These are phyloP conservation scores for Brassica incana DNA, from an alignment of 345 rosid species.

Conservation along the genomic window DNA sequence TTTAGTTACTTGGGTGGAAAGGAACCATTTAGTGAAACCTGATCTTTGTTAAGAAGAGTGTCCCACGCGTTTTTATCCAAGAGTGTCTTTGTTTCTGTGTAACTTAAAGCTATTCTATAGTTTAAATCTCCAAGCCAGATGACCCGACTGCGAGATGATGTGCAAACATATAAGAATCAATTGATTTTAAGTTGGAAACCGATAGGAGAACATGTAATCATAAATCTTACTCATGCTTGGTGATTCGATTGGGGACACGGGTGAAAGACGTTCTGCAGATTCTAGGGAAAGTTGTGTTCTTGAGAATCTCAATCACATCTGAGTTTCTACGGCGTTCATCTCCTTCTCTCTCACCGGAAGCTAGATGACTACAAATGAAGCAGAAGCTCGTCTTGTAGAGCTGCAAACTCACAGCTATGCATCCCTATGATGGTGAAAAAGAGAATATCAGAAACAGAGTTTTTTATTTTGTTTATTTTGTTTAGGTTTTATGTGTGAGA, in stretches of 20 bases:
- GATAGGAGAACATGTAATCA: neutral
- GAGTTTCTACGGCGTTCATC: constrained; percentile 82
- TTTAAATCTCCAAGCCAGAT: constrained; percentile 96
- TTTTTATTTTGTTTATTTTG: too few species aligned
- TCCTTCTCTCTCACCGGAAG: constrained; percentile 96
- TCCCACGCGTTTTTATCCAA: constrained; percentile 63
- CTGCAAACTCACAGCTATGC: constrained; percentile 84
- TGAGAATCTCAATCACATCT: constrained; percentile 79
- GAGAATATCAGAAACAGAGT: constrained; percentile 7
- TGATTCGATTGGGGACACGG: constrained; percentile 66
- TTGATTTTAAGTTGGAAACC: neutral
- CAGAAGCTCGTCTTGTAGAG: constrained; percentile 85
- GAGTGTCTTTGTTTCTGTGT: constrained; percentile 68
- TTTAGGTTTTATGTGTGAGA: neutral
- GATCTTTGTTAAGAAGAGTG: constrained; percentile 76
- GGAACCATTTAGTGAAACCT: constrained; percentile 46
- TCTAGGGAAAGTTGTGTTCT: constrained; percentile 75
- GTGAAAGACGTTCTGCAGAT: constrained; percentile 56
- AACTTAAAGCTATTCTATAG: constrained; percentile 86
- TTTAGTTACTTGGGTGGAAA: constrained; percentile 23
- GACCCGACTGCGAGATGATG: constrained; percentile 50
- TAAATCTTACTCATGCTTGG: constrained; percentile 71
- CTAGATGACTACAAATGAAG: constrained; percentile 89
- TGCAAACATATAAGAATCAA: neutral
- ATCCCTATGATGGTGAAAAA: constrained; percentile 55